These are phyloP conservation scores for Chlamydomonas schloesseri DNA, from an alignment of 139 green algal species.

Conservation along the genomic window DNA sequence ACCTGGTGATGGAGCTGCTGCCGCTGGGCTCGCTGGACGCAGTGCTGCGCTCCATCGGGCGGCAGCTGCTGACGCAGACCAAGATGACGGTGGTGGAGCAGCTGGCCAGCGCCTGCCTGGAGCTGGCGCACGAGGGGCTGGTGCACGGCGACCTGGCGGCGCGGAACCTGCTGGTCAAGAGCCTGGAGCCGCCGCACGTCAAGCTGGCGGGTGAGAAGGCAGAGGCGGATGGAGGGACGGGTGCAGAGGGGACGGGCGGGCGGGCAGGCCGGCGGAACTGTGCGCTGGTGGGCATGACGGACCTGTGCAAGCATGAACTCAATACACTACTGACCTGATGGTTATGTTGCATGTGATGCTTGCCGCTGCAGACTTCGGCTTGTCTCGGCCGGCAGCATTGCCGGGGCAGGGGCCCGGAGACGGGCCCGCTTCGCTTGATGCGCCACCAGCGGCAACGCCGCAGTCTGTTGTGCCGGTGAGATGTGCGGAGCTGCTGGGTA, in stretches of 20 bases:
- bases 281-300: too few species aligned
- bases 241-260: too few species aligned
- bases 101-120: slow-evolving; percentile 14
- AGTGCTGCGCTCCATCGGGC: slow-evolving; percentile 31
- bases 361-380: slow-evolving; percentile 5
- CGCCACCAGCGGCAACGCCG: neutral
- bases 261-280: too few species aligned
- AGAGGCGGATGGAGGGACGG: too few species aligned
- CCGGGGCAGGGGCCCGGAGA: neutral
- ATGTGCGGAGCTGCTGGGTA: too few species aligned
- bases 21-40: slow-evolving; percentile 53
- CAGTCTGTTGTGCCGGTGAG: slow-evolving; percentile 10
- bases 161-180: slow-evolving; percentile 69
- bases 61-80: slow-evolving; percentile 36
- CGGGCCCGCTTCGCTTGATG: neutral
- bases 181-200: slow-evolving; percentile 64
- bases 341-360: too few species aligned
- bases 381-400: neutral
- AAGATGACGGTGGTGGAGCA: slow-evolving; percentile 62
- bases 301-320: too few species aligned
- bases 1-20: slow-evolving; percentile 57
- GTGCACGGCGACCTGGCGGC: slow-evolving; percentile 70
- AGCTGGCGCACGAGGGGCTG: slow-evolving; percentile 55
- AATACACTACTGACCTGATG: too few species aligned
- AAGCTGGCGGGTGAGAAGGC: slow-evolving; percentile 58